These are phyloP conservation scores for Auricularia sp. DNA, from an alignment of 768 basidiomycete genomes.

Conservation along the genomic window DNA sequence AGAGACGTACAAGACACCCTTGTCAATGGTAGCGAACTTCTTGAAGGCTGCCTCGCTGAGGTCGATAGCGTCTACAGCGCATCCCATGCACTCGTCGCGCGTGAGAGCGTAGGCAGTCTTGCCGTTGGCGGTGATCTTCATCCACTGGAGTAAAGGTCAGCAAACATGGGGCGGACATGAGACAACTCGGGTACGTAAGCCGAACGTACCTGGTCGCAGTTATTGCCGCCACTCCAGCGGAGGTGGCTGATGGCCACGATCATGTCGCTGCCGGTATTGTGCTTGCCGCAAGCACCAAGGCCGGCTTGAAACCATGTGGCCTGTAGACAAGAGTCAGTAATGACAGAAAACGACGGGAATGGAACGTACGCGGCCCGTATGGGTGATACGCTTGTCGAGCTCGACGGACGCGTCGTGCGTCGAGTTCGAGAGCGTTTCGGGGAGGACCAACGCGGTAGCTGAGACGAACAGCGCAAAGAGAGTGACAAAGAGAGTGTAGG, in stretches of 20 bases:
- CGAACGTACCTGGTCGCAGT: conserved; percentile 48
- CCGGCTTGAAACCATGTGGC: conserved; percentile 51
- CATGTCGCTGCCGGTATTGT: conserved; percentile 36
- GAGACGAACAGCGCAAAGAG: not conserved
- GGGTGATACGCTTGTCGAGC: conserved; percentile 44
- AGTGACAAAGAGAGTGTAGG: not conserved
- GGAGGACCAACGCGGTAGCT: not conserved
- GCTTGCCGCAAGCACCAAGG: conserved; percentile 54
- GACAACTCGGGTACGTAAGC: conserved; percentile 4
- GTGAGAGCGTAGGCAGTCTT: conserved; percentile 38
- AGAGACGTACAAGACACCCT: not conserved
- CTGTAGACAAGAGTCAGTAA: conserved; percentile 23
- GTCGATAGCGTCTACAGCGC: conserved; percentile 41
- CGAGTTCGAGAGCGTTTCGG: conserved; percentile 14
- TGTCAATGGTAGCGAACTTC: not conserved
- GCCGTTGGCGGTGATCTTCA: conserved; percentile 46
- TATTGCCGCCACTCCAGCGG: conserved; percentile 43
- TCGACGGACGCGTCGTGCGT: conserved; percentile 18
- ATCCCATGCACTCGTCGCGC: conserved; percentile 51
- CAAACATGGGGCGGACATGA: not conserved
- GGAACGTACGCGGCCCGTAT: conserved; percentile 44
- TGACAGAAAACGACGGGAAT: conserved; percentile 4
- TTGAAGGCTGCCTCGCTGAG: not conserved
- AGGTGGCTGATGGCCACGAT: conserved; percentile 53
- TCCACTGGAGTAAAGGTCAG: conserved; percentile 32